Evolutionary conservation across 345 rosid species (phyloP), one percentile per base, ranked within the genome.

Genomic region (Salix exigua): DNA sequence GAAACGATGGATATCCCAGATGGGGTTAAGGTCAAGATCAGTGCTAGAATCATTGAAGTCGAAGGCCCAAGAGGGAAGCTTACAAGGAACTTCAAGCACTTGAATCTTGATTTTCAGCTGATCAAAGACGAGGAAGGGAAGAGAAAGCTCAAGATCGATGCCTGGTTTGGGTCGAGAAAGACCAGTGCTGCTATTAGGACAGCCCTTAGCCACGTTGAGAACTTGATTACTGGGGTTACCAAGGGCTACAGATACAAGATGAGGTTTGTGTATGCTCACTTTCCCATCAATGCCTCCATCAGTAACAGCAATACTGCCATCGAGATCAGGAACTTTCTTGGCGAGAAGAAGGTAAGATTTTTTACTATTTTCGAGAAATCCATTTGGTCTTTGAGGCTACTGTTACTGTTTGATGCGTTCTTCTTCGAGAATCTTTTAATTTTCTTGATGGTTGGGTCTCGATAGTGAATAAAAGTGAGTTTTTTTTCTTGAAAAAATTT

Each of bases 1-100:
- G 93, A 89, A 73, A 80, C 89, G 1, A 89, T 89, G 93, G 93
- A 89, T 62, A 85, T 89, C 35, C 93, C 93, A 8, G 90, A 89
- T 0, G 88, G 88, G 58, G 83, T 88, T 13, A 46, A 70, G 75
- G 84, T 89, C 77, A 89, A 86, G 73, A 82, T 88, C 28, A 72
- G 82, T 80, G 91, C 93, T 13, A 88, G 87, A 79, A 64, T 89
- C 19, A 87, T 89, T 6, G 91, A 83, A 31, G 91, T 89, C 0
- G 91, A 89, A 68, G 91, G 91, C 84, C 21, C 86, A 11, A 60
- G 91, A 4, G 93, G 93, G 11, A 89, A 87, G 78, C 93, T 89
- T 40, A 51, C 5, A 38, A 88, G 91, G 23, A 80, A 89, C 58
- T 89, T 89, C 85, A 89, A 87, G 84, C 93, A 88, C 55, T 82